These are phyloP conservation scores for Fusarium redolens DNA, from an alignment of 2,329 filamentous ascomycete species.

Conservation along the genomic window DNA sequence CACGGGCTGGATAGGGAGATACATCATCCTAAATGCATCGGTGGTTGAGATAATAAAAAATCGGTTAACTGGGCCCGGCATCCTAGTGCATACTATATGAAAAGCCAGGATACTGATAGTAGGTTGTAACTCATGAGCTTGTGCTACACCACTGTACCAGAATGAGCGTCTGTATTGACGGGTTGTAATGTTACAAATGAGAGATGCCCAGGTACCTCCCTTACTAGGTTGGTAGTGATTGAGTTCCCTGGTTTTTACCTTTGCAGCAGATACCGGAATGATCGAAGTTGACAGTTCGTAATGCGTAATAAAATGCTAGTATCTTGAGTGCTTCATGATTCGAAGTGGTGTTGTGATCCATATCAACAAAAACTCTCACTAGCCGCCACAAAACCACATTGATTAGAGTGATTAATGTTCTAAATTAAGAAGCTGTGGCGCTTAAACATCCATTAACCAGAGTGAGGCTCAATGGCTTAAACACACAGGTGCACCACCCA, in stretches of 20 bases:
- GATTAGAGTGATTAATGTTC: constrained; percentile 18
- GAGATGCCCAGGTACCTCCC: neutral
- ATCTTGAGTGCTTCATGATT: neutral
- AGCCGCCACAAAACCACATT: constrained; percentile 12
- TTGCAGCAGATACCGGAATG: neutral
- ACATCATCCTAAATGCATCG: constrained; percentile 3
- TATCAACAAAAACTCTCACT: constrained; percentile 3
- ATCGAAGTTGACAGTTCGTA: neutral
- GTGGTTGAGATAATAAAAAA: neutral
- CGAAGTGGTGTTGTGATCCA: neutral
- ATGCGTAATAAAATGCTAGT: neutral
- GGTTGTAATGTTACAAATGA: constrained; percentile 1
- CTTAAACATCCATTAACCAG: constrained; percentile 2
- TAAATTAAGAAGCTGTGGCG: constrained; percentile 38
- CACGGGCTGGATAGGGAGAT: neutral
- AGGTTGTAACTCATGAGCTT: neutral
- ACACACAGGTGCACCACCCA: constrained; percentile 3
- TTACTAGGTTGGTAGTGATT: neutral
- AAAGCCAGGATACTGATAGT: neutral
- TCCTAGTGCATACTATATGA: neutral
- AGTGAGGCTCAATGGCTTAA: constrained; percentile 30
- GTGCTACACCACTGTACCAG: constrained; percentile 11
- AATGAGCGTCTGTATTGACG: neutral
- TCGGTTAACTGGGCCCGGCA: neutral
- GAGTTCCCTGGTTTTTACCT: neutral